Conservation (phyloP, 352 stramenopile genomes). For the Globisporangium nunn region DNA sequence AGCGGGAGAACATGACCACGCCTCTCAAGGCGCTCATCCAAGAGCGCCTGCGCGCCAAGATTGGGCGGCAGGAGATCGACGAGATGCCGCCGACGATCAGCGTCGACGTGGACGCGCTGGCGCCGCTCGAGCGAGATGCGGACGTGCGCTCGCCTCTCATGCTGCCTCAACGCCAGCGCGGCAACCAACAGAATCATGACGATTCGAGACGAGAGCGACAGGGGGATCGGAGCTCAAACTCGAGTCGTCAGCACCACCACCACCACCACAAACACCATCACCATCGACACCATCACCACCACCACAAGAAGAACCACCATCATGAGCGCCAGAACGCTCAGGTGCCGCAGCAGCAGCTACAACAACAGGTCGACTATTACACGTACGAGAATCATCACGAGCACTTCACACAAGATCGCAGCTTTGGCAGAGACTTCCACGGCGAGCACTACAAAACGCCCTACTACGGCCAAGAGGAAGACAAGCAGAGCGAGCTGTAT, state of each 20-base stretch:
- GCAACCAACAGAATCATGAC: background rate
- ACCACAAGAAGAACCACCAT: conserved; percentile 13
- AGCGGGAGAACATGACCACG: conserved; percentile 26
- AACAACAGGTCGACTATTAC: conserved; percentile 4
- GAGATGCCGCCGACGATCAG: background rate
- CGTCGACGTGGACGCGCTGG: conserved; percentile 5
- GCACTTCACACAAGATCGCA: conserved; percentile 1
- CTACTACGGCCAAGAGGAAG: background rate
- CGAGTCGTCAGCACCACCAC: conserved; percentile 10
- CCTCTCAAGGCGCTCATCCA: conserved; percentile 67
- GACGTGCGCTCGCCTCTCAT: background rate
- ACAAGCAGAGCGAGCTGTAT: background rate
- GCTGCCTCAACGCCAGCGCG: conserved; percentile 1
- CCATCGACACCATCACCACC: conserved; percentile 6
- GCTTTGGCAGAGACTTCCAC: conserved; percentile 1
- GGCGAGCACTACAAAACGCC: conserved; percentile 2
- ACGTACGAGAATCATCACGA: conserved; percentile 3
- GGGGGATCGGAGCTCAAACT: background rate
- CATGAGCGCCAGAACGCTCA: conserved; percentile 3
- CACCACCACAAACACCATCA: background rate
- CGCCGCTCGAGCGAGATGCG: background rate
- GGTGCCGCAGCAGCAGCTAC: conserved; percentile 4
- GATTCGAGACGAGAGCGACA: background rate
- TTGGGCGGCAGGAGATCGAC: conserved; percentile 34
- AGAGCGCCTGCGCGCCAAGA: conserved; percentile 62